Base-by-base conservation (phyloP, 345 rosid genomes). In the Eucalyptus caleyi region DNA sequence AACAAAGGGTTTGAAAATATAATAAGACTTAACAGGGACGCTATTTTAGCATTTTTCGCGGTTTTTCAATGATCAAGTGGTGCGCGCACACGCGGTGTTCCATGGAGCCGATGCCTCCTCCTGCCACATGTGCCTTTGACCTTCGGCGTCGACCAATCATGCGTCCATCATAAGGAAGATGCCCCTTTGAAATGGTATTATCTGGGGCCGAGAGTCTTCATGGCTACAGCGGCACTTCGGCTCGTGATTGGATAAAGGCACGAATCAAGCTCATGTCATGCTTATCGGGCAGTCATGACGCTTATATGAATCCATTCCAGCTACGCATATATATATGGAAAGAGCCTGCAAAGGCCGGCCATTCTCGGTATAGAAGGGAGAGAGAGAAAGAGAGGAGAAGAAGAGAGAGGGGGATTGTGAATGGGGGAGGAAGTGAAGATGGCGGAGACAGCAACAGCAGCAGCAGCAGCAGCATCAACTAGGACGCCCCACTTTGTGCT, bases 401-500 rank as follows among this genome's bases (percentile, higher is more conserved):
- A 42, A 21, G 47, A 6, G 82, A 34, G 27, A 10, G 47, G 14
- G 47, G 15, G 47, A 11, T 40, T 37, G 83, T 11, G 83, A 21
- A 94, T 93, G 96, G 92, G 91, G 86, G 96, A 93, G 87, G 93
- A 91, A 89, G 90, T 56, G 83, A 89, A 32, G 59, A 80, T 47
- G 91, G 86, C 50, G 89, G 87, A 51, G 59, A 82, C 30, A 32
- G 49, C 85, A 81, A 6, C 45, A 44, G 53, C 50, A 12, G 34
- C 80, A 11, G 60, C 45, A 32, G 53, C 50, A 65, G 37, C 60
- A 45, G 62, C 86, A 56, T 56, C 62, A 24, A 56, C 62, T 56
- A 56, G 30, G 62, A 56, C n/a, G 85, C 67, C 54, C 53, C 99
- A 96, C 94, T 97, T 97, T 83, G 98, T 97, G 89, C 89, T 97